Evolutionary conservation across 1,284 basidiomycete species (phyloP), one percentile per base, ranked within the genome.

Genomic region (Vanrija sp.): DNA sequence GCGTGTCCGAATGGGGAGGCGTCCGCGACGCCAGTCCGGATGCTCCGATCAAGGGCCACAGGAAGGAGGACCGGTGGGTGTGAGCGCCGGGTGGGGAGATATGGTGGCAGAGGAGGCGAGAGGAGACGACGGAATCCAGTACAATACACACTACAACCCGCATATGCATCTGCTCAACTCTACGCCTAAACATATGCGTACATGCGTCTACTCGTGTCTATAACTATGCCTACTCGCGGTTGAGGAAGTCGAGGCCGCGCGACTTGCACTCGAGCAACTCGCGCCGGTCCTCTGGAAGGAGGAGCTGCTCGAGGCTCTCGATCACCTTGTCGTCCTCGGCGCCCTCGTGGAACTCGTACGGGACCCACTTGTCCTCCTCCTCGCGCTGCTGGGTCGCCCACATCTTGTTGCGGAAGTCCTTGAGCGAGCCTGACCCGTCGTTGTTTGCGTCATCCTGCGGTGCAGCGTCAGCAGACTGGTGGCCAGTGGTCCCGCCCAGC

Each of bases 1-100:
- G 90, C 18, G 76, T 89, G 12, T 86, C 89, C 0, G 91, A 94
- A 67, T 94, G 91, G 91, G 91, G 91, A 54, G 92, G 90, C 55
- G 85, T 89, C 5, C 83, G 86, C n/a, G 86, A 84, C 3, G 60
- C 49, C 3, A 54, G 56, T 16, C 64, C 65, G 40, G 74, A 76
- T 42, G 71, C 71, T 26, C 72, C 73, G 10, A 39, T 73, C n/a
- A 72, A 70, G 57, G 73, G 73, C 3, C 47, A 58, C 26, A 47
- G 73, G 45, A 66, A 67, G 49, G 66, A 67, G 58, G 73, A 75
- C 57, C 63, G 73, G 18, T 72, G 72, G 71, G 73, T 75, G 16
- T 75, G 28, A 28, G 28, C 43, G 19, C 14, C 10, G 25, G 43
- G 3, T 23, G 15, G n/a, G 6, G 15, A 6, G 14, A 25, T 16